A percentile compares a stretch with the other conserved stretches of the same genome.
phyloP scores from a whole-genome alignment of 2,329 filamentous ascomycete species.

The Penicillium nordicum region DNA sequence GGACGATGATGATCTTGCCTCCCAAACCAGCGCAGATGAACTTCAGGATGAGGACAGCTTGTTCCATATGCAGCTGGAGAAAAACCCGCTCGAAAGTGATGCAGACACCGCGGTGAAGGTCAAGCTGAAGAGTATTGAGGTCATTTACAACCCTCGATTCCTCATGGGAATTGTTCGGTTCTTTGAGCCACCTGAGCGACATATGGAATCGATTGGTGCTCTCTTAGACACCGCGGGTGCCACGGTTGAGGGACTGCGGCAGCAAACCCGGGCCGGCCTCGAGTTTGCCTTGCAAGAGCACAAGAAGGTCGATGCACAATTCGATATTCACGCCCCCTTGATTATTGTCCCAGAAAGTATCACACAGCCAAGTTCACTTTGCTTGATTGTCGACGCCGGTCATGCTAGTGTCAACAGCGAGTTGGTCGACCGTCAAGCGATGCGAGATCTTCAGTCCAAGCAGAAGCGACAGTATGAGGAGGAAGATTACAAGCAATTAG shows the following conservation, averaged over 20 bases:
- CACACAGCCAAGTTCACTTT: slow-evolving; percentile 73
- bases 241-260: slow-evolving; percentile 88
- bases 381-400: slow-evolving; percentile 91
- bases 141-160: slow-evolving; percentile 96
- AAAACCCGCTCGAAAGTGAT: slow-evolving; percentile 88
- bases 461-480: slow-evolving; percentile 84
- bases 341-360: slow-evolving; percentile 97
- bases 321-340: slow-evolving; percentile 91
- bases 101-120: slow-evolving; percentile 87
- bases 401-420: slow-evolving; percentile 94
- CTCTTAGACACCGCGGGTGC: slow-evolving; percentile 94
- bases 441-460: slow-evolving; percentile 86
- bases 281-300: slow-evolving; percentile 97
- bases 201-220: slow-evolving; percentile 97
- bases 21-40: slow-evolving; percentile 40
- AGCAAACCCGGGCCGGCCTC: slow-evolving; percentile 91
- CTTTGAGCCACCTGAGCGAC: slow-evolving; percentile 91
- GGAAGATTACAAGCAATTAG: slow-evolving; percentile 80
- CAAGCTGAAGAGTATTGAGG: slow-evolving; percentile 91
- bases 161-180: slow-evolving; percentile 88
- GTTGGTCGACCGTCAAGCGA: slow-evolving; percentile 83
- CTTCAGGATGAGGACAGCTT: slow-evolving; percentile 66
- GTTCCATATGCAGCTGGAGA: slow-evolving; percentile 88
- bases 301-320: slow-evolving; percentile 93
- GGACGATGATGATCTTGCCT: slow-evolving; percentile 38